Evolutionary conservation across 441 rosid genomes (phyloP), one percentile per base, ranked within the genome.

Genomic region (Rhodomyrtus psidioides): DNA sequence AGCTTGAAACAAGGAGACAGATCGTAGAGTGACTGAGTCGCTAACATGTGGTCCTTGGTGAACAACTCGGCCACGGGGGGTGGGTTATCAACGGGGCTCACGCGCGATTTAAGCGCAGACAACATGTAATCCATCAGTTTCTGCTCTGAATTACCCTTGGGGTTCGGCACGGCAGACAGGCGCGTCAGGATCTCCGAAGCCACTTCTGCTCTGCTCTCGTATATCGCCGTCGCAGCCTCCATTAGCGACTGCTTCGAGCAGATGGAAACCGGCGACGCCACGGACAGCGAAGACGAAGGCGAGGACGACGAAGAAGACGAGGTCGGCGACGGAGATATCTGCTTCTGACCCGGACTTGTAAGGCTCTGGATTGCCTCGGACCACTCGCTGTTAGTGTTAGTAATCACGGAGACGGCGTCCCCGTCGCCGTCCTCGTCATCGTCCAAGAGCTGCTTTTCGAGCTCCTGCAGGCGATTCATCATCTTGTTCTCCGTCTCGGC

Each of bases 321-420:
- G 44, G 94, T 91, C 9, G 99, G 94, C 0, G 98, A 93, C 10
- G 93, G 91, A 12, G 96, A 84, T 84, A 91, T 86, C 84, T 90
- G 93, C 79, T 91, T 91, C 13, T 89, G 88, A 23, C 85, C 88
- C 26, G 91, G 88, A 86, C 84, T 84, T 82, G 92, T 92, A 89
- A 95, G 92, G 87, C 87, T 91, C 82, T 93, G 95, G 44, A 97
- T 91, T 2, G 98, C 90, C 79, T 94, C 95, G 1, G 93, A 93
- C 98, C 99, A 95, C 87, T 97, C 98, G 90, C 94, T 95, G 89
- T 93, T 93, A 15, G 92, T 65, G 85, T 90, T 93, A 1, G 98
- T 95, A 60, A 95, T 91, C 51, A 91, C 98, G 3, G 97, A 94
- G 82, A 92, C 95, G 34, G 92, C 93, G 76, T 94, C 98, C 13